phyloP scores from a whole-genome alignment of 2,329 filamentous ascomycete species.

The Pseudogymnoascus sp. region DNA sequence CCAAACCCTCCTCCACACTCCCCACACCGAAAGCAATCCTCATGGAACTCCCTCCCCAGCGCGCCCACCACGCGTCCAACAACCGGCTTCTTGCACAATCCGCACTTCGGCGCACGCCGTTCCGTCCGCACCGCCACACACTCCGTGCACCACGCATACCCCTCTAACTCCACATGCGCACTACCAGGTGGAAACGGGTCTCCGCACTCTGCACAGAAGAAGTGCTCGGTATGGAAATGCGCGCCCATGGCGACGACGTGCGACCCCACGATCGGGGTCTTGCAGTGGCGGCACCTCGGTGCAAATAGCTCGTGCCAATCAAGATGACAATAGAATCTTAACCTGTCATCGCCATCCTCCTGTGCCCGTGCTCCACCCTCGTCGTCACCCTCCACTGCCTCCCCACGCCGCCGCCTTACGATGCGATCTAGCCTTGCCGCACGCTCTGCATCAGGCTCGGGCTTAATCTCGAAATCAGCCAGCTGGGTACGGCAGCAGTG shows the following conservation, averaged over 20 bases:
- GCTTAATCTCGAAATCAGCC: constrained; percentile 93
- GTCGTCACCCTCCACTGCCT: constrained; percentile 48
- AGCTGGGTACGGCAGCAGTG: constrained; percentile 79
- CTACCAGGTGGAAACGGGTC: constrained; percentile 75
- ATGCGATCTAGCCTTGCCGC: constrained; percentile 68
- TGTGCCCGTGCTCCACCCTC: constrained; percentile 52
- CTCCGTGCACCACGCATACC: constrained; percentile 90
- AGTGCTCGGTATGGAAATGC: constrained; percentile 97
- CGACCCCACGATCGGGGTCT: constrained; percentile 91
- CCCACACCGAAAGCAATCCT: constrained; percentile 78
- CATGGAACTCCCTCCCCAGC: constrained; percentile 88
- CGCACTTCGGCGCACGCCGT: constrained; percentile 79
- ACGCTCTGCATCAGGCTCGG: constrained; percentile 70
- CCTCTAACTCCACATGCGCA: constrained; percentile 84
- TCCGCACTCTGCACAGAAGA: constrained; percentile 97
- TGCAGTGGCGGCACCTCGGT: constrained; percentile 90
- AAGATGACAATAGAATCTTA: constrained; percentile 94
- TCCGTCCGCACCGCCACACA: constrained; percentile 92
- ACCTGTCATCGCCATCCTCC: constrained; percentile 63
- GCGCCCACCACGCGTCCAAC: constrained; percentile 86
- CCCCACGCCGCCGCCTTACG: constrained; percentile 51
- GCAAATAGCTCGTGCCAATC: constrained; percentile 95
- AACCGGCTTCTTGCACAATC: constrained; percentile 74
- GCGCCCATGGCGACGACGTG: constrained; percentile 86
- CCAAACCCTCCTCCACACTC: constrained; percentile 52